Conservation (phyloP, 495 filamentous ascomycete genomes). For the Hypoxylon lienhwacheense region DNA sequence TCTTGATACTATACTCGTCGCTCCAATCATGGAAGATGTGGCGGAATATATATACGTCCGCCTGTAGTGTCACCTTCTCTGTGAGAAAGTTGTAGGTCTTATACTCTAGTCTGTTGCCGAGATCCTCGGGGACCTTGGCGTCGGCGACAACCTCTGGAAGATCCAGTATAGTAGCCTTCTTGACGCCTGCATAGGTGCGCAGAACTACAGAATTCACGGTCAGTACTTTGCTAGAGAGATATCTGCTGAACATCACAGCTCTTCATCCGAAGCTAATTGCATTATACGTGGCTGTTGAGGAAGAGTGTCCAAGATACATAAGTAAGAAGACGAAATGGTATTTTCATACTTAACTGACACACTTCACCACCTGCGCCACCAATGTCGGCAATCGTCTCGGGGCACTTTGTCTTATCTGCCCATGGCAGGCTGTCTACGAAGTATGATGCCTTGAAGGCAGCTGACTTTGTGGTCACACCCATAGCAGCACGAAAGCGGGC, state of each 20-base stretch:
- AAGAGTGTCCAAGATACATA: too few species aligned
- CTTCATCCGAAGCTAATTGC: neutral
- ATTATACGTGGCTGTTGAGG: neutral
- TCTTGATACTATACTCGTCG: constrained; percentile 55
- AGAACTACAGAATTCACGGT: constrained; percentile 15
- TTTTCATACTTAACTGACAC: constrained; percentile 21
- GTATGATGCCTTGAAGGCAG: constrained; percentile 41
- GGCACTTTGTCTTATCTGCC: constrained; percentile 33
- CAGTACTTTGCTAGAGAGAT: neutral
- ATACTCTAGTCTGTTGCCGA: constrained; percentile 44
- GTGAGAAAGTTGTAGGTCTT: constrained; percentile 56
- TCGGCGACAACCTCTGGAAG: constrained; percentile 26
- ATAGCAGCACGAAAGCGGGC: constrained; percentile 50
- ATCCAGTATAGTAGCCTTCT: constrained; percentile 20
- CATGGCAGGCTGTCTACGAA: constrained; percentile 45
- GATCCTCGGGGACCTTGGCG: constrained; percentile 36
- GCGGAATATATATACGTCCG: constrained; percentile 56
- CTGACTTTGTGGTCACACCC: constrained; percentile 39
- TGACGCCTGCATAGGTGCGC: constrained; percentile 32
- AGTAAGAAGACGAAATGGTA: neutral
- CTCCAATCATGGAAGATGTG: constrained; percentile 59
- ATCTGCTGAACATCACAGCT: neutral
- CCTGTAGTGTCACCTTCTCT: constrained; percentile 49
- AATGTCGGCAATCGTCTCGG: constrained; percentile 47
- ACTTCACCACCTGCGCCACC: constrained; percentile 43